Evolutionary conservation across 768 basidiomycete species (phyloP).

Genomic region (Hygrophorus pudorinus): DNA sequence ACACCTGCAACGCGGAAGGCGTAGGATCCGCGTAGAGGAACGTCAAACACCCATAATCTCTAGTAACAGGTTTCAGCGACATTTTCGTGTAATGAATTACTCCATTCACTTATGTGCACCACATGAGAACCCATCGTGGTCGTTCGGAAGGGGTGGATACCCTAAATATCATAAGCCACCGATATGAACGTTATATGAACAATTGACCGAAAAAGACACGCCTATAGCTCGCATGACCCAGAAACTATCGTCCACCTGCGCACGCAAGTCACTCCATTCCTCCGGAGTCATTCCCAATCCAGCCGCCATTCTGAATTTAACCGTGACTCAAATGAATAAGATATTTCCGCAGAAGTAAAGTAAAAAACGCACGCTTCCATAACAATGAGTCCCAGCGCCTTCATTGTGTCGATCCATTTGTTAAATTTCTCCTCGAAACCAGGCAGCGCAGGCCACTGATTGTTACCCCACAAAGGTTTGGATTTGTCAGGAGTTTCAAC

Average conservation of each 20-base stretch:
- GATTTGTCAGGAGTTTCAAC: conserved; percentile 61
- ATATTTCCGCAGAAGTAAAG: background rate
- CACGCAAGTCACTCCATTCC: conserved; percentile 63
- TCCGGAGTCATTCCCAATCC: conserved; percentile 64
- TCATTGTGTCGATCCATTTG: conserved; percentile 81
- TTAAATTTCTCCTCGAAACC: conserved; percentile 58
- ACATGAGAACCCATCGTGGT: conserved; percentile 78
- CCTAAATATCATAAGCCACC: conserved; percentile 28
- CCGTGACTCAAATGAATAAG: background rate
- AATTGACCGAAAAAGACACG: conserved; percentile 14
- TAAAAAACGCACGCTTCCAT: conserved; percentile 76
- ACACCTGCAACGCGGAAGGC: conserved; percentile 74
- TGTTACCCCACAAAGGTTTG: conserved; percentile 71
- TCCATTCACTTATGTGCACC: conserved; percentile 72
- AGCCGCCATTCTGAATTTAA: conserved; percentile 54
- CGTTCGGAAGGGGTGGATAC: conserved; percentile 77
- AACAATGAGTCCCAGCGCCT: conserved; percentile 62
- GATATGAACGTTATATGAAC: background rate
- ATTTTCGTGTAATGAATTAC: background rate
- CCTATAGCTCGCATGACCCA: conserved; percentile 87
- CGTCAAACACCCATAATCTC: conserved; percentile 91
- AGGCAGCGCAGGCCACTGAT: conserved; percentile 69
- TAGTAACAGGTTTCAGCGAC: conserved; percentile 18
- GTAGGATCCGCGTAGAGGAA: conserved; percentile 82
- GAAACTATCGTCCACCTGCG: conserved; percentile 73